A percentile compares a stretch with the other conserved stretches of the same genome.
Evolutionary conservation across 129 eudicot genomes (phyloP).

Genomic region (Tagetes erecta): DNA sequence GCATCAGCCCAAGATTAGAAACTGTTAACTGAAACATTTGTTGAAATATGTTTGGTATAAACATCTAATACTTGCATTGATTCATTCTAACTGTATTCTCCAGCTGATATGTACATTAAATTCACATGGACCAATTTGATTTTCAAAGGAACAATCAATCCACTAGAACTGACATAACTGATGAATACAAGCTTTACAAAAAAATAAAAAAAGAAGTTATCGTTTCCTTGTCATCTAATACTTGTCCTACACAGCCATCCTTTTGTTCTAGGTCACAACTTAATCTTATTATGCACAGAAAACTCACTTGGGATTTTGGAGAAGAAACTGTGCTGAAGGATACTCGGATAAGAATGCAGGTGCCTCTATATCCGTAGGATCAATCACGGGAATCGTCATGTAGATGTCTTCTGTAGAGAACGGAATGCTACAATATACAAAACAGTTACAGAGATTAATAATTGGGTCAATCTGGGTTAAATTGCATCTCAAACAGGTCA

Average conservation of each 20-base stretch:
- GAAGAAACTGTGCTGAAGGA: constrained; percentile 68
- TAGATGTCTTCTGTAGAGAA: constrained; percentile 94
- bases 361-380: constrained; percentile 68
- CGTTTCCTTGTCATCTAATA: constrained; percentile 15
- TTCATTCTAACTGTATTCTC: neutral
- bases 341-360: constrained; percentile 67
- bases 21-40: constrained; percentile 6
- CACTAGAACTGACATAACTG: constrained; percentile 22
- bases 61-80: constrained; percentile 18
- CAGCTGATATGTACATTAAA: neutral
- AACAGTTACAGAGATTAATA: neutral
- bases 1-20: constrained; percentile 36
- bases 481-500: neutral
- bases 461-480: neutral
- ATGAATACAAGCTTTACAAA: constrained; percentile 40
- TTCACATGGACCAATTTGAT: neutral
- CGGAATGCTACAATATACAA: constrained; percentile 68
- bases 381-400: constrained; percentile 82
- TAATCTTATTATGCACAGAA: neutral
- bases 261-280: constrained; percentile 2
- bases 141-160: constrained; percentile 2
- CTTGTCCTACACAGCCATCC: constrained; percentile 22
- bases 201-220: constrained; percentile 22
- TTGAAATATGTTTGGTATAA: constrained; percentile 4
- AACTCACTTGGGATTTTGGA: constrained; percentile 45